These are phyloP conservation scores for Ananas comosus DNA, from an alignment of 176 grass and related monocot species.

Conservation along the genomic window DNA sequence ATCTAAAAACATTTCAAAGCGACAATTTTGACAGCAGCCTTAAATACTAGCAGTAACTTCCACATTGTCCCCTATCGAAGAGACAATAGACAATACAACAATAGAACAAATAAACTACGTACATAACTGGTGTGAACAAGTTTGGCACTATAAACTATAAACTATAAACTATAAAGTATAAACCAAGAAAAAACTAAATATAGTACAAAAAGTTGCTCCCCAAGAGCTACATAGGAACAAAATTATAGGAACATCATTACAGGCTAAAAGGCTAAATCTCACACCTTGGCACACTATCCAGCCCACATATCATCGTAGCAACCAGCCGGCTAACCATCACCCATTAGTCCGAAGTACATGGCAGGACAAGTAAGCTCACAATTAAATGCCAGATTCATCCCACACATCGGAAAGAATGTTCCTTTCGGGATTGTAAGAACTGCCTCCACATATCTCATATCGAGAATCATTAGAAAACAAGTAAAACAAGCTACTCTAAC, in stretches of 20 bases:
- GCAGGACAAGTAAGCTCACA: conserved; percentile 57
- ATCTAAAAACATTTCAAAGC: too few relatives aligned
- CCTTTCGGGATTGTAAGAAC: conserved; percentile 66
- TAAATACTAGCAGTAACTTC: too few relatives aligned
- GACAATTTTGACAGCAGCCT: too few relatives aligned
- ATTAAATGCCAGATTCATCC: conserved; percentile 66
- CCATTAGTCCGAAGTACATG: conserved; percentile 81
- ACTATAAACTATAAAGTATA: too few relatives aligned
- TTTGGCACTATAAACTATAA: too few relatives aligned
- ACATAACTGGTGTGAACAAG: too few relatives aligned
- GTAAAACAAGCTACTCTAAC: not conserved
- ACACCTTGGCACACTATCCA: conserved; percentile 66
- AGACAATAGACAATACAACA: too few relatives aligned
- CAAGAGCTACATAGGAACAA: not conserved
- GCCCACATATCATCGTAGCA: conserved; percentile 82
- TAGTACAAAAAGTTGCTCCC: too few relatives aligned
- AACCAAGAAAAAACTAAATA: too few relatives aligned
- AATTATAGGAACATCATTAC: not conserved
- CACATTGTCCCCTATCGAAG: too few relatives aligned
- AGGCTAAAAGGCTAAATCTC: not conserved
- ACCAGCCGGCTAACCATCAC: conserved; percentile 44
- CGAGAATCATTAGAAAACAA: not conserved
- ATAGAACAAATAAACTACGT: too few relatives aligned
- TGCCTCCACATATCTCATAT: conserved; percentile 66
- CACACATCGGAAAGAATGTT: conserved; percentile 63